Base-by-base conservation (phyloP, 192 early-diverging fungal genomes). In the Mortierella alpina region DNA sequence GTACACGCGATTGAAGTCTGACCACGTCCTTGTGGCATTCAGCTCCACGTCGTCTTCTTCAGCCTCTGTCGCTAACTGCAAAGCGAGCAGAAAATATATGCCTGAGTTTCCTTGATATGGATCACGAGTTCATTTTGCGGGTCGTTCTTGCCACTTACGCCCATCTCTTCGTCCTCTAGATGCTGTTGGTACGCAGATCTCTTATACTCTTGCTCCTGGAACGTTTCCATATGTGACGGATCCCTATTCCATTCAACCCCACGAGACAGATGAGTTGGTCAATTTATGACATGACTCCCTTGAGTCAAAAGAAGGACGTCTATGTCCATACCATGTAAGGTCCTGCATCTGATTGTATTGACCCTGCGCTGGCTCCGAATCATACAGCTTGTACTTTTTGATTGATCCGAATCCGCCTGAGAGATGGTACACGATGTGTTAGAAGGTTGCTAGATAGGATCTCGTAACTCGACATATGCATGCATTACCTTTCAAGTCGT, bases 1-100 rank as follows among this genome's bases (percentile, higher is more conserved):
- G 65, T 87, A 93, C 17, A 90, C 84, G 42, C 90, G 87, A 74
- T 90, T 93, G 75, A 89, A 95, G 69, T 98, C 96, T 0, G 96
- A 91, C 96, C 96, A 97, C 15, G 84, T 86, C 46, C 80, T 78
- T 46, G 89, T 72, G 17, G 67, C 68, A 31, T 94, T 89, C 45
- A 93, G 68, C 18, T 87, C 67, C n/a, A 84, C 58, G 18, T 86
- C 66, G 49, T 83, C 88, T 31, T 85, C 83, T 15, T 61, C 70
- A 46, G 68, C 70, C 23, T 75, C 75, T n/a, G 60, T 65, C n/a
- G 68, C 75, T 14, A 78, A 13, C 76, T 79, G 56, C 7, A 59
- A 17, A 47, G n/a, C 31, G 10, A 6, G 11, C 48, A 50, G 0
- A 13, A 9, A 52, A 52, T 13, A 23, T 40, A 39, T 64, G 47